A percentile compares a stretch with the other conserved stretches of the same genome.
These are phyloP conservation scores for Globisporangium perplexum DNA, from an alignment of 352 stramenopile species.

Conservation along the genomic window DNA sequence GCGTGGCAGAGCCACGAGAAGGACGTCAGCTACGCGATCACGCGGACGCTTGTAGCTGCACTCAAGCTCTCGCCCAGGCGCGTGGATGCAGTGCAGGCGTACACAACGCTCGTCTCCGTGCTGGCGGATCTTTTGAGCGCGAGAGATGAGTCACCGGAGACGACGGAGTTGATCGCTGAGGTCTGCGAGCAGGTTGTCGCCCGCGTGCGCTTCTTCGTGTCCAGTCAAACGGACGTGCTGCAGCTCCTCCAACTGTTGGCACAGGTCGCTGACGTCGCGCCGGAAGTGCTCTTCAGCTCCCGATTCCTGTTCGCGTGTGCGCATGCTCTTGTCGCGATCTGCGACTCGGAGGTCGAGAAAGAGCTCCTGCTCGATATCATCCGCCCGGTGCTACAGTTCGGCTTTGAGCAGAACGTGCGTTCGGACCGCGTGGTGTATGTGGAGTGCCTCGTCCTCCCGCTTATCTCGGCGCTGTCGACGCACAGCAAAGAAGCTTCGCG, in stretches of 20 bases:
- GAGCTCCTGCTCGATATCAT: constrained; percentile 36
- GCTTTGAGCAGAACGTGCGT: constrained; percentile 1
- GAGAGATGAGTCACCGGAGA: not conserved
- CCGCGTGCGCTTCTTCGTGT: constrained; percentile 21
- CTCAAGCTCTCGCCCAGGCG: constrained; percentile 25
- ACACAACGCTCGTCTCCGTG: constrained; percentile 27
- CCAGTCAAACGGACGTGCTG: constrained; percentile 26
- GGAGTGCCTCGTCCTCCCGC: constrained; percentile 48
- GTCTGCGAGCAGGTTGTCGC: constrained; percentile 10
- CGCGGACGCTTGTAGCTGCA: constrained; percentile 24
- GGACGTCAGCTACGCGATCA: constrained; percentile 6
- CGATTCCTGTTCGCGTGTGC: constrained; percentile 29
- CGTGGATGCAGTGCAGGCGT: constrained; percentile 19
- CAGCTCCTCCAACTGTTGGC: constrained; percentile 37
- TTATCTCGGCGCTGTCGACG: constrained; percentile 38
- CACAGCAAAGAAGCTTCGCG: constrained; percentile 21
- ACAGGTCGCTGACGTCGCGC: constrained; percentile 20
- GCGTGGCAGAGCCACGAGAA: constrained; percentile 23
- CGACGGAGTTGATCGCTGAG: constrained; percentile 6
- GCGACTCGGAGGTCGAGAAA: constrained; percentile 28
- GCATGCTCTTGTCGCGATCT: constrained; percentile 27
- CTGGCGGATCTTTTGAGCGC: constrained; percentile 32
- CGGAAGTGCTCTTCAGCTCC: constrained; percentile 29
- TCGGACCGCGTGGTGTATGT: constrained; percentile 36
- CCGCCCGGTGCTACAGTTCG: constrained; percentile 20